Percentiles rank a stretch among this genome's conserved stretches.
Evolutionary conservation across 1,284 basidiomycete genomes (phyloP).

Genomic region (Tylopilus microsporus): DNA sequence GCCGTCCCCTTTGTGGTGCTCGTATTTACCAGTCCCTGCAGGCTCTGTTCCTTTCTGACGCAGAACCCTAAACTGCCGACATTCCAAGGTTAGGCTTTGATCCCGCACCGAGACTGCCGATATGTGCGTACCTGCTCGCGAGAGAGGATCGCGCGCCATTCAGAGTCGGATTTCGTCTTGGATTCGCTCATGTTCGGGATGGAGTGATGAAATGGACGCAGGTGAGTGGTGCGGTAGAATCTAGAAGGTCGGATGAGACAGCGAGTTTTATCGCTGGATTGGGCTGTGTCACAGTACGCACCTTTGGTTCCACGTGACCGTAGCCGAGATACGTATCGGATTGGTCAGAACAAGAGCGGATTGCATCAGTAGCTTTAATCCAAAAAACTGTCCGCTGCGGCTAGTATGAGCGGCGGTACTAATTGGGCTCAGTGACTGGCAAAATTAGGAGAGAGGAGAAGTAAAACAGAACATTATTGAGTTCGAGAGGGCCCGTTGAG

Average conservation of each 20-base stretch:
- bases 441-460: too few species aligned
- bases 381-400: too few species aligned
- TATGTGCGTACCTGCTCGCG: slow-evolving; percentile 65
- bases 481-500: too few species aligned
- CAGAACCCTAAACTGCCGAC: slow-evolving; percentile 72
- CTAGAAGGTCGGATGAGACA: neutral
- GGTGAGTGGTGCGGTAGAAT: neutral
- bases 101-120: neutral
- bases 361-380: neutral
- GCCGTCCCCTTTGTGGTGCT: slow-evolving; percentile 63
- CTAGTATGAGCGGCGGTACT: too few species aligned
- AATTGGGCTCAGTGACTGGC: too few species aligned
- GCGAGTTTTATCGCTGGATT: neutral
- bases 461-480: too few species aligned
- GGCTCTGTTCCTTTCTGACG: slow-evolving; percentile 85
- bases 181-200: slow-evolving; percentile 21
- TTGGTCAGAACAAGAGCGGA: neutral
- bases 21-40: slow-evolving; percentile 73
- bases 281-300: neutral
- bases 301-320: neutral
- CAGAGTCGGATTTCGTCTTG: slow-evolving; percentile 62
- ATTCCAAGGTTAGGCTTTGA: neutral
- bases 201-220: slow-evolving; percentile 7
- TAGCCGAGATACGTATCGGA: neutral
- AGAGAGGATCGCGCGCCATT: slow-evolving; percentile 81